Conservation (phyloP, 2,329 filamentous ascomycete genomes). For the Harringtonia lauricola region DNA sequence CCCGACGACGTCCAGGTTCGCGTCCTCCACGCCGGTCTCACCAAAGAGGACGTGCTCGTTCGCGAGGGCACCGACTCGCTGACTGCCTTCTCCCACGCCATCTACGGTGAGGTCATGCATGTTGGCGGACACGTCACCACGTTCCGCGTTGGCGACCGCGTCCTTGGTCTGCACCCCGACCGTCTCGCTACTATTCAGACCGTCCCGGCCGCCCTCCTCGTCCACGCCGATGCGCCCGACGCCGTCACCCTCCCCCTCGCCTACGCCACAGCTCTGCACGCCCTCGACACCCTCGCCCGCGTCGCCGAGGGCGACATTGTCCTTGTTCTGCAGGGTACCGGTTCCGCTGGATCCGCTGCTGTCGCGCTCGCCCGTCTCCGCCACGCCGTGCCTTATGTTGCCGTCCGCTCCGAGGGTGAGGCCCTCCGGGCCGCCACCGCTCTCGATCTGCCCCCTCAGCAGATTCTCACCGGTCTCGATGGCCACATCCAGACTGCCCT, state of each 20-base stretch:
- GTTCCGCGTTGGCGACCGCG: no score
- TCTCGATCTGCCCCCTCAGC: constrained; percentile 23
- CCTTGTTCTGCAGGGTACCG: constrained; percentile 27
- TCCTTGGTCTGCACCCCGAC: no score
- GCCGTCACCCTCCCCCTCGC: constrained; percentile 27
- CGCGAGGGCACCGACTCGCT: no score
- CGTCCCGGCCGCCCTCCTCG: no score
- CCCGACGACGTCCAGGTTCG: no score
- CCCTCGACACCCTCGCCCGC: constrained; percentile 25
- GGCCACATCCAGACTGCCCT: constrained; percentile 20
- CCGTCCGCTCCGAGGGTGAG: constrained; percentile 29
- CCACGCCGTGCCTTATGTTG: constrained; percentile 30
- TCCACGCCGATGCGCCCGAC: neutral
- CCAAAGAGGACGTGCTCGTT: no score
- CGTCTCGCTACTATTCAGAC: no score
- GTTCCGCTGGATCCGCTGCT: constrained; percentile 27
- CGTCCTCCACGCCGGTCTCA: no score
- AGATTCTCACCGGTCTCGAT: constrained; percentile 24
- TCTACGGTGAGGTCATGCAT: no score
- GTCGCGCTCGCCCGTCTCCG: constrained; percentile 25
- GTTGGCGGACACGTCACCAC: no score
- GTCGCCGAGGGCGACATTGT: constrained; percentile 26
- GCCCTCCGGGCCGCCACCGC: constrained; percentile 25
- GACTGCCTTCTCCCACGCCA: no score
- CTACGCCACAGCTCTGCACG: constrained; percentile 29